Conservation (phyloP, 148 eudicot species). For the Cornus kousa region DNA sequence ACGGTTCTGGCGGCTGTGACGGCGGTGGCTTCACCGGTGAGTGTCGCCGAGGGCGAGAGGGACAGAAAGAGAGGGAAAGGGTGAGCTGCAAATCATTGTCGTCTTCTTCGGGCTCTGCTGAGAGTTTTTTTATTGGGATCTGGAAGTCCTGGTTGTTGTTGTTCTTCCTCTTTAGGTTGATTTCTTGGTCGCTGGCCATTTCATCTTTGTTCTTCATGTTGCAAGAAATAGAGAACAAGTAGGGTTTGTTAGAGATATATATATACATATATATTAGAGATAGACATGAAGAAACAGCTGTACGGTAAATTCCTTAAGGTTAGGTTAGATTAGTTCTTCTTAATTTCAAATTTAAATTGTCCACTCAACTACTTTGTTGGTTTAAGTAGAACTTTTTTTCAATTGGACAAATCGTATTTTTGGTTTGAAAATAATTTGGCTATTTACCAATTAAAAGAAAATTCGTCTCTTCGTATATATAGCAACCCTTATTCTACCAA, state of each 20-base stretch:
- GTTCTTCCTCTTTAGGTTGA: constrained; percentile 3
- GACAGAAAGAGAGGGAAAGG: constrained; percentile 4
- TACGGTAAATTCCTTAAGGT: not conserved
- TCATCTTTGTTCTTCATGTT: not conserved
- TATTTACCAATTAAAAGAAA: too few relatives aligned
- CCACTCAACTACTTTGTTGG: not conserved
- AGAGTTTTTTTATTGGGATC: constrained; percentile 3
- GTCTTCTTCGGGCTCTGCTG: not conserved
- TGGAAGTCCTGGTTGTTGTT: not conserved
- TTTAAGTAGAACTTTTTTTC: too few relatives aligned
- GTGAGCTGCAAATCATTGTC: constrained; percentile 9
- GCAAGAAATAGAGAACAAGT: not conserved
- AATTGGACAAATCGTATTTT: too few relatives aligned
- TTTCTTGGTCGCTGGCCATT: not conserved
- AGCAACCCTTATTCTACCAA: too few relatives aligned
- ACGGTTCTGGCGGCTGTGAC: not conserved
- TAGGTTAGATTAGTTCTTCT: not conserved
- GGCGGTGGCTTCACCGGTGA: not conserved
- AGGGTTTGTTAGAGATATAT: not conserved
- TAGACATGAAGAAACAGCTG: not conserved
- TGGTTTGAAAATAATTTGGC: too few relatives aligned
- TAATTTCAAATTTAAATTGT: not conserved
- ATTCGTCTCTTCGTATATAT: too few relatives aligned
- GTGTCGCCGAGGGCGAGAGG: not conserved
- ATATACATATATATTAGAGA: not conserved